Base-by-base conservation (phyloP, 140 eudicot species). In the Erigeron philadelphicus region DNA sequence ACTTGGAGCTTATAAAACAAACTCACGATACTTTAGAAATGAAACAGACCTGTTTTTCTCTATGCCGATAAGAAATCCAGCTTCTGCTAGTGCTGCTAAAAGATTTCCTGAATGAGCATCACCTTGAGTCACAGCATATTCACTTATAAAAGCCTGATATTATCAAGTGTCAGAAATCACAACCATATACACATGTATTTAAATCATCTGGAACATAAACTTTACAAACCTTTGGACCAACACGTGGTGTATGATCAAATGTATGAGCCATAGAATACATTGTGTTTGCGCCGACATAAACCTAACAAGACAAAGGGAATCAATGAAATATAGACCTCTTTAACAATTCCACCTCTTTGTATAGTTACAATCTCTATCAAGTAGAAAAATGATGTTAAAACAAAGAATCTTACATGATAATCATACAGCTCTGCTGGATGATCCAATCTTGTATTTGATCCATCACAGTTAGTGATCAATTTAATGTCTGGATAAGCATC, bases 371-470 rank as follows among this genome's bases (percentile, higher is more conserved):
- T 13, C 65, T 23, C 10, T 73, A 50, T 43, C 11, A 47, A 47
- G 63, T 11, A 68, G 38, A 25, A 61, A 16, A 56, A 48, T 54
- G 11, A 45, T 64, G 45, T 46, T 70, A 70, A 31, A 84, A 63
- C n/a, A 78, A 56, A 72, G 31, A 66, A 72, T 49, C 86, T 79
- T 71, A 93, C 98, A 67, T 93, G 98, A 82, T 77, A 89, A 77
- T 94, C 99, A 72, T 85, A 94, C 31, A 87, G 11, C 67, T 94
- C 95, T 6, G 97, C 95, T 0, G 97, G 99, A 67, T 94, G 99
- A 66, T 94, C 89, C 85, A 94, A 74, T 46, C 66, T 62, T 65
- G 48, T 70, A 53, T 71, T 70, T 69, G 95, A 83, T 11, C 89
- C 95, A 73, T 94, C 97, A 67, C 99, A 94, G 69, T 94, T 89